Evolutionary conservation across 2,329 filamentous ascomycete genomes (phyloP).

Genomic region (Lachnum nothofagi): DNA sequence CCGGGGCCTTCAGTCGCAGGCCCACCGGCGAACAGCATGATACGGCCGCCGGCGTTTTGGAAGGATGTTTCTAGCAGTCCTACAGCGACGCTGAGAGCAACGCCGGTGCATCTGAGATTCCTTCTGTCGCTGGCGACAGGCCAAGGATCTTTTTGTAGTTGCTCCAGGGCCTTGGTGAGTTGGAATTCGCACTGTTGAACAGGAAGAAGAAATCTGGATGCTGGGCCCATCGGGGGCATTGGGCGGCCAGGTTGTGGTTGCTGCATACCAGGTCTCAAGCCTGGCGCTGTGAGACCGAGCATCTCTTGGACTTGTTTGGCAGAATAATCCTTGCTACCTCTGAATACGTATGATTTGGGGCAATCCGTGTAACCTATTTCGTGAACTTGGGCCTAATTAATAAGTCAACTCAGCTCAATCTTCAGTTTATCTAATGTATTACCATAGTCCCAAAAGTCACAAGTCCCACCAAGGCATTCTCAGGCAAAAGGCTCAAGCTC

Average conservation of each 20-base stretch:
- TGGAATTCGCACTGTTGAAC: slow-evolving; percentile 96
- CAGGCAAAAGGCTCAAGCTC: slow-evolving; percentile 75
- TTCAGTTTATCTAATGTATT: slow-evolving; percentile 23
- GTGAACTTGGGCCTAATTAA: slow-evolving; percentile 80
- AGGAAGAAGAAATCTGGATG: slow-evolving; percentile 84
- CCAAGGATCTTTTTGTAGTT: slow-evolving; percentile 96
- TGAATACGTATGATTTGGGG: slow-evolving; percentile 97
- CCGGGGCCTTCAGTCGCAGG: slow-evolving; percentile 93
- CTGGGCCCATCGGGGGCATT: slow-evolving; percentile 69
- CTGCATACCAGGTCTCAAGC: slow-evolving; percentile 63
- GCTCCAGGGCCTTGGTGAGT: slow-evolving; percentile 90
- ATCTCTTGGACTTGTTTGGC: slow-evolving; percentile 99
- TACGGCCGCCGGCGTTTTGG: slow-evolving; percentile 87
- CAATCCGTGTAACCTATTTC: slow-evolving; percentile 98
- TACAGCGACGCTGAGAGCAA: slow-evolving; percentile 91
- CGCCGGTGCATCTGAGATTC: slow-evolving; percentile 85
- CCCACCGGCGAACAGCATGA: slow-evolving; percentile 96
- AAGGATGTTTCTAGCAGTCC: slow-evolving; percentile 91
- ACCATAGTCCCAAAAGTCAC: slow-evolving; percentile 94
- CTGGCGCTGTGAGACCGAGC: slow-evolving; percentile 74
- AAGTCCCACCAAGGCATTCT: slow-evolving; percentile 74
- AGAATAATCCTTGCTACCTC: slow-evolving; percentile 95
- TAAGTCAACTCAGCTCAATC: not conserved
- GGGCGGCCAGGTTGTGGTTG: slow-evolving; percentile 72
- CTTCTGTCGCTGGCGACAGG: slow-evolving; percentile 91